phyloP scores from a whole-genome alignment of 345 rosid species.

The Pelargonium nanum region DNA sequence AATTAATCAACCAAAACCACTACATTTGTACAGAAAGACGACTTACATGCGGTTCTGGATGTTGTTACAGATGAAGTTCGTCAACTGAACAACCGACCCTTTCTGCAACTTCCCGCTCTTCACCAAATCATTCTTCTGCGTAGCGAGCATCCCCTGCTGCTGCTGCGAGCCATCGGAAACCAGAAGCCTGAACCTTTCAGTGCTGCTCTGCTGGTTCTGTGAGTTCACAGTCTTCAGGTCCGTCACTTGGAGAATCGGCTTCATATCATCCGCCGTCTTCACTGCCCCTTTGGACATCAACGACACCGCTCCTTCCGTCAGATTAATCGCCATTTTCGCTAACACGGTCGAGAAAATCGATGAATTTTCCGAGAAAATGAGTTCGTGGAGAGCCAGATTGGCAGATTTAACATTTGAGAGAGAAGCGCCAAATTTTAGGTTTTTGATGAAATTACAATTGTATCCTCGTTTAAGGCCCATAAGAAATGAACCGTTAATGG shows the following conservation, averaged over 20 bases:
- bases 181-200: slow-evolving; percentile 40
- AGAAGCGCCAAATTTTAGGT: slow-evolving; percentile 5
- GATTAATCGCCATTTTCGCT: slow-evolving; percentile 24
- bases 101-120: slow-evolving; percentile 36
- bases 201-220: slow-evolving; percentile 32
- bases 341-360: neutral
- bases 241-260: slow-evolving; percentile 59
- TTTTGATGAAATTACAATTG: neutral
- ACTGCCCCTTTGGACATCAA: slow-evolving; percentile 41
- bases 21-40: too few relatives aligned
- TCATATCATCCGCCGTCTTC: slow-evolving; percentile 31
- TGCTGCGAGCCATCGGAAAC: slow-evolving; percentile 52
- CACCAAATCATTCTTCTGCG: slow-evolving; percentile 43
- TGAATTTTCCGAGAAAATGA: too few relatives aligned
- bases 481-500: too few relatives aligned
- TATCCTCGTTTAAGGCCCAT: too few relatives aligned
- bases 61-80: slow-evolving; percentile 43
- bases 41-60: slow-evolving; percentile 59
- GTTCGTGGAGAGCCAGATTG: too few relatives aligned
- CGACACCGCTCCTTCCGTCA: slow-evolving; percentile 55
- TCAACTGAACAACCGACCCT: slow-evolving; percentile 51
- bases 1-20: too few relatives aligned
- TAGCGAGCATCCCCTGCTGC: slow-evolving; percentile 69
- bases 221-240: slow-evolving; percentile 55
- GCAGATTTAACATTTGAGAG: too few relatives aligned